Conservation (phyloP, 257 asterid species). For the Nicotiana otophora region DNA sequence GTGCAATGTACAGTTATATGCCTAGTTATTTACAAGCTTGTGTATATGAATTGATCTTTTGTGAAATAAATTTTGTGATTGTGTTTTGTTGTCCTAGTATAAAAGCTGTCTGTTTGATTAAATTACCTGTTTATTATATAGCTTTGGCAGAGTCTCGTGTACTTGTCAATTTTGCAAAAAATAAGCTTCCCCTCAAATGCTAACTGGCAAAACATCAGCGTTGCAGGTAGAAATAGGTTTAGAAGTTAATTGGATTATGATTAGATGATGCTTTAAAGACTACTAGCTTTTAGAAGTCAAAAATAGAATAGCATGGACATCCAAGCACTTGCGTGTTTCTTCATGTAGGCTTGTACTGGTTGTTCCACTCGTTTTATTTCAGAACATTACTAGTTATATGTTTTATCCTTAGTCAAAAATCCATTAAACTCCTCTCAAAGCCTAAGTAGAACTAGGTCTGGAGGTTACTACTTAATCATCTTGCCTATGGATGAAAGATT, state of each 20-base stretch:
- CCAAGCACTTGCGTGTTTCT: not conserved
- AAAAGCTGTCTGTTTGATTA: not conserved
- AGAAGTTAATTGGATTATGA: not conserved
- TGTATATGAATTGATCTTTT: slow-evolving; percentile 10
- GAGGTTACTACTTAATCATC: not conserved
- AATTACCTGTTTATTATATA: not conserved
- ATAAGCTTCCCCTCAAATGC: not conserved
- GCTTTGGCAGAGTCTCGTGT: not conserved
- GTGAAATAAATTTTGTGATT: slow-evolving; percentile 11
- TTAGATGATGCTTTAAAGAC: not conserved
- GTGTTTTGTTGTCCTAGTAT: not conserved
- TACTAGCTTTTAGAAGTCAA: not conserved
- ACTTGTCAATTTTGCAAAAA: not conserved
- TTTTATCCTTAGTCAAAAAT: not conserved
- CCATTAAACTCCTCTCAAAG: not conserved
- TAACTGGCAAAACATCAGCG: not conserved
- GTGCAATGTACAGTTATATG: slow-evolving; percentile 50
- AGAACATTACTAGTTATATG: not conserved
- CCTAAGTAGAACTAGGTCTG: not conserved
- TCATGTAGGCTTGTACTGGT: not conserved
- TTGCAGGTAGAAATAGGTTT: not conserved
- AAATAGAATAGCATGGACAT: not conserved
- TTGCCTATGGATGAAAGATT: not conserved
- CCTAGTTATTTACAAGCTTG: slow-evolving; percentile 6
- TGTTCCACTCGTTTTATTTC: not conserved